A percentile compares a stretch with the other conserved stretches of the same genome.
Evolutionary conservation across 805 yeast species (phyloP).

Genomic region (Metschnikowia vanudenii): DNA sequence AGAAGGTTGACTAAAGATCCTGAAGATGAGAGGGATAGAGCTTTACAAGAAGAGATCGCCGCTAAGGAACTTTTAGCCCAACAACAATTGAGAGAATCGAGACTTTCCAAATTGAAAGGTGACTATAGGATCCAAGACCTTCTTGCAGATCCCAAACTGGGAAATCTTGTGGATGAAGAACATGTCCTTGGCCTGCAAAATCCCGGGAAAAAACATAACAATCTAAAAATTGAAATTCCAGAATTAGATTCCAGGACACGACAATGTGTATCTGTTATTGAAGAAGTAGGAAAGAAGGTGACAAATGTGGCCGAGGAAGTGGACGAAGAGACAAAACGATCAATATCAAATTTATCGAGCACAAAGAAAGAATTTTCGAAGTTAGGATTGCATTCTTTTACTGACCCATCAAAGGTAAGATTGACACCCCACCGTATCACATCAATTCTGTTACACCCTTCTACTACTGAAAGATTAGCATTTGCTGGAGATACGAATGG

Average conservation of each 20-base stretch:
- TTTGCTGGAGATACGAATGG: constrained; percentile 92
- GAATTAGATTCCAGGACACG: not conserved
- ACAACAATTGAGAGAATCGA: constrained; percentile 29
- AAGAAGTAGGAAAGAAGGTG: not conserved
- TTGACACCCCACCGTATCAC: constrained; percentile 73
- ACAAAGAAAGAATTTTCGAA: not conserved
- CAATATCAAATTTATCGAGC: not conserved
- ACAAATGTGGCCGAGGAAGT: not conserved
- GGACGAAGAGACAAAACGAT: not conserved
- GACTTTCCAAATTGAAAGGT: constrained; percentile 61
- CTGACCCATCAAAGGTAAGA: constrained; percentile 28
- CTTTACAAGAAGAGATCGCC: constrained; percentile 35
- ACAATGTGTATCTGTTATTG: not conserved
- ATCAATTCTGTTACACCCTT: constrained; percentile 74
- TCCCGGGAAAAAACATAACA: not conserved
- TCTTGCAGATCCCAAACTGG: constrained; percentile 41
- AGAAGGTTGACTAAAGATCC: constrained; percentile 63
- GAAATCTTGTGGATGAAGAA: constrained; percentile 31
- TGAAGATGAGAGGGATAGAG: constrained; percentile 36
- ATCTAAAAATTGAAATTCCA: not conserved
- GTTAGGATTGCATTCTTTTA: not conserved
- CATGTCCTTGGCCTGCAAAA: not conserved
- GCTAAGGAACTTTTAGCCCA: constrained; percentile 31
- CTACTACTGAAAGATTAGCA: constrained; percentile 56
- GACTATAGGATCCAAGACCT: constrained; percentile 64